Percentiles rank a stretch among this genome's conserved stretches.
Evolutionary conservation across 768 basidiomycete species (phyloP).

Genomic region (Mycena crocata): DNA sequence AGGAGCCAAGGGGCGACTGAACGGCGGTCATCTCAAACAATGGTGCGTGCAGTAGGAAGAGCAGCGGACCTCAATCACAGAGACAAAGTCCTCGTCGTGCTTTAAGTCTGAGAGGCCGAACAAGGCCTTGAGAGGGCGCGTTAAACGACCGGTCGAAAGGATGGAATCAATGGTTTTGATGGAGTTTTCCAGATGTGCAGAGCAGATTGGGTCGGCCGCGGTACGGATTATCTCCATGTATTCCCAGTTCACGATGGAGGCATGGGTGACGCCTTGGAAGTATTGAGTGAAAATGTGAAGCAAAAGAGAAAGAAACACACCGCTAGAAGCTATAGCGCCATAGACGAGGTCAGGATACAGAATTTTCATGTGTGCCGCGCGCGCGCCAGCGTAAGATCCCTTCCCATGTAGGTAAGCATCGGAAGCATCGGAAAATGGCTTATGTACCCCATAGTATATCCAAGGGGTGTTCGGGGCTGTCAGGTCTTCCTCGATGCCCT

Average conservation of each 20-base stretch:
- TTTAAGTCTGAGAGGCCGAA: constrained; percentile 80
- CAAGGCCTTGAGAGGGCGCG: constrained; percentile 69
- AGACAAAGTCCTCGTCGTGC: constrained; percentile 84
- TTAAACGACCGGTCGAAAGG: constrained; percentile 60
- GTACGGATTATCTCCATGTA: constrained; percentile 87
- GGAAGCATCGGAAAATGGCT: not conserved
- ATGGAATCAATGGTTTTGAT: constrained; percentile 72
- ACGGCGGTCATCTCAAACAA: not conserved
- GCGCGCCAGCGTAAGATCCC: constrained; percentile 94
- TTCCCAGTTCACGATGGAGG: constrained; percentile 83
- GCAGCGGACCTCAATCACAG: constrained; percentile 68
- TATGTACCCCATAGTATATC: constrained; percentile 90
- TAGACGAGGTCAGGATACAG: constrained; percentile 90
- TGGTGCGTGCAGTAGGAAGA: not conserved
- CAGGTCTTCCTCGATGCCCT: constrained; percentile 75
- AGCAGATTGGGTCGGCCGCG: constrained; percentile 74
- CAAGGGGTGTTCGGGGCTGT: constrained; percentile 82
- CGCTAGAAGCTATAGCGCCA: constrained; percentile 91
- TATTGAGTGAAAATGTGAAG: not conserved
- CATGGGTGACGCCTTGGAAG: constrained; percentile 83
- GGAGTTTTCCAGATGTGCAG: constrained; percentile 65
- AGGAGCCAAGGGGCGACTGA: constrained; percentile 71
- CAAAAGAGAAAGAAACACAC: constrained; percentile 50
- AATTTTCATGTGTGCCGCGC: constrained; percentile 90
- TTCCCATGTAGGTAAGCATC: constrained; percentile 40